Evolutionary conservation across 1,139 yeast genomes (phyloP).

Genomic region (Pichia norvegensis): DNA sequence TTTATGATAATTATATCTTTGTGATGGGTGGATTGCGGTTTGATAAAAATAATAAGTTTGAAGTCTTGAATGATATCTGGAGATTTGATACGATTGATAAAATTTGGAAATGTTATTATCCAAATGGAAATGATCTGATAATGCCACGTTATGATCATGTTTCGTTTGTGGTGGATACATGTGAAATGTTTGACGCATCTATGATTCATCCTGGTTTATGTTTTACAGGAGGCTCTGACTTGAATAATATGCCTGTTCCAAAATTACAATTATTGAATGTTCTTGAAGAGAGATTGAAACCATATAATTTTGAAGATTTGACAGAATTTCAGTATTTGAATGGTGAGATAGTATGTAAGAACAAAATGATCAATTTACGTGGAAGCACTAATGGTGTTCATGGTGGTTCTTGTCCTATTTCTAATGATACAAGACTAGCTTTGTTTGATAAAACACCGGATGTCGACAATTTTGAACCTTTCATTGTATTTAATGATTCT

Average conservation of each 20-base stretch:
- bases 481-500: constrained; percentile 17
- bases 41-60: constrained; percentile 27
- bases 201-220: constrained; percentile 46
- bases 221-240: constrained; percentile 55
- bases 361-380: neutral
- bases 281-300: constrained; percentile 39
- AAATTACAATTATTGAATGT: constrained; percentile 49
- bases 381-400: constrained; percentile 5
- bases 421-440: constrained; percentile 3
- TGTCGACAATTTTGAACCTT: constrained; percentile 12
- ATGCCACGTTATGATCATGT: constrained; percentile 45
- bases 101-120: constrained; percentile 45
- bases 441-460: constrained; percentile 12
- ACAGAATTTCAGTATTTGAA: constrained; percentile 1
- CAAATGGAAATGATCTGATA: constrained; percentile 20
- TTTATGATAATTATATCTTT: constrained; percentile 42
- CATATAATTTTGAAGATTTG: neutral
- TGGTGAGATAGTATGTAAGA: neutral
- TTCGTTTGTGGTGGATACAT: constrained; percentile 37
- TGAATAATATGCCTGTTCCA: constrained; percentile 33
- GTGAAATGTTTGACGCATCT: constrained; percentile 36
- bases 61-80: constrained; percentile 61
- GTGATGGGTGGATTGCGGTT: constrained; percentile 55
- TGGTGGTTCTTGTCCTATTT: constrained; percentile 1
- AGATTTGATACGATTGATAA: constrained; percentile 44